Percentiles rank a stretch among this genome's conserved stretches.
Evolutionary conservation across 495 filamentous ascomycete species (phyloP).

Genomic region (Aspergillus coremiiformis): DNA sequence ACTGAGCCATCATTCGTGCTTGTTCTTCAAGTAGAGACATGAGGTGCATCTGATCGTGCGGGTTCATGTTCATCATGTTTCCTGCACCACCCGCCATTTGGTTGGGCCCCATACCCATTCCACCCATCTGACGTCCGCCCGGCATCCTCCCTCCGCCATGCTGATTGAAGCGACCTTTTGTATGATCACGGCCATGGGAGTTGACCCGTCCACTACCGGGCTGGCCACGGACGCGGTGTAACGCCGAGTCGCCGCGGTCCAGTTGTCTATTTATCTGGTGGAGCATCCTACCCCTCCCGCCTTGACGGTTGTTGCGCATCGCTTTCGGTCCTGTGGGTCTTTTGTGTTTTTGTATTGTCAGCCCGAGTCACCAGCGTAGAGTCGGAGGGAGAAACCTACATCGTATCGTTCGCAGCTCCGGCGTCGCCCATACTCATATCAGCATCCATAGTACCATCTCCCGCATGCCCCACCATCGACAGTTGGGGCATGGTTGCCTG

Average conservation of each 20-base stretch:
- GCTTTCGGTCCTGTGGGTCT: slow-evolving; percentile 94
- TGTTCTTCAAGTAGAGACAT: slow-evolving; percentile 86
- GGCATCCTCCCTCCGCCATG: slow-evolving; percentile 31
- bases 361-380: slow-evolving; percentile 11
- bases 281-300: slow-evolving; percentile 65
- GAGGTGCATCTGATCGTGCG: slow-evolving; percentile 70
- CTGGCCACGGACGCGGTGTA: slow-evolving; percentile 74
- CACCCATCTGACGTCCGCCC: slow-evolving; percentile 41
- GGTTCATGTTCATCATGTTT: slow-evolving; percentile 49
- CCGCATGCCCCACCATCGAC: slow-evolving; percentile 11
- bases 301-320: slow-evolving; percentile 67
- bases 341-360: slow-evolving; percentile 13
- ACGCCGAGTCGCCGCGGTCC: slow-evolving; percentile 66
- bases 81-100: slow-evolving; percentile 28
- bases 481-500: slow-evolving; percentile 15
- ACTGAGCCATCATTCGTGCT: slow-evolving; percentile 71
- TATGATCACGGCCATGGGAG: slow-evolving; percentile 60
- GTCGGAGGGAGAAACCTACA: slow-evolving; percentile 50
- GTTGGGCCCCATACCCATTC: slow-evolving; percentile 42
- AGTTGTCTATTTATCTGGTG: slow-evolving; percentile 83
- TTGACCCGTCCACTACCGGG: slow-evolving; percentile 72
- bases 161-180: slow-evolving; percentile 55
- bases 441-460: slow-evolving; percentile 43
- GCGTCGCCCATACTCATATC: slow-evolving; percentile 76
- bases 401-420: slow-evolving; percentile 42